These are phyloP conservation scores for Phoma sp. DNA, from an alignment of 2,329 filamentous ascomycete species.

Conservation along the genomic window DNA sequence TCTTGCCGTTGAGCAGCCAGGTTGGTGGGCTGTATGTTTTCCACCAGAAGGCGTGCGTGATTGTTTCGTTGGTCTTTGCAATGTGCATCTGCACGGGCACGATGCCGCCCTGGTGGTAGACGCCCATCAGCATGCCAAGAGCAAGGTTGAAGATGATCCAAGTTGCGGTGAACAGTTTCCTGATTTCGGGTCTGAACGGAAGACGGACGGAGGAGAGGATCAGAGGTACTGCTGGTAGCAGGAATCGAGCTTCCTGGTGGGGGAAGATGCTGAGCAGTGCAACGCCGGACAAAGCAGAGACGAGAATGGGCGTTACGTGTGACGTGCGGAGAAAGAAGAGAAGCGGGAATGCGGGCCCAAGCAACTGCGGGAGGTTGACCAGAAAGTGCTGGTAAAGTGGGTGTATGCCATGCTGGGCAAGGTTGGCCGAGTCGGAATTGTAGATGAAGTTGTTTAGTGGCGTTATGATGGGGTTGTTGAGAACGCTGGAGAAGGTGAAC, in stretches of 20 bases:
- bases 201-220: slow-evolving; percentile 75
- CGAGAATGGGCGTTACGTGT: slow-evolving; percentile 63
- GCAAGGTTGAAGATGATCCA: slow-evolving; percentile 75
- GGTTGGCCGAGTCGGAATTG: slow-evolving; percentile 56
- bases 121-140: slow-evolving; percentile 76
- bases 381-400: slow-evolving; percentile 60
- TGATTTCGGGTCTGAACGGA: slow-evolving; percentile 61
- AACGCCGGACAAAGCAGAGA: slow-evolving; percentile 76
- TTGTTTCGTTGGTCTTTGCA: slow-evolving; percentile 68
- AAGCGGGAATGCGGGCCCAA: slow-evolving; percentile 59
- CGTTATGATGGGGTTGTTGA: slow-evolving; percentile 60
- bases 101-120: slow-evolving; percentile 81
- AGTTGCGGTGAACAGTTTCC: slow-evolving; percentile 56
- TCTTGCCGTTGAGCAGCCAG: slow-evolving; percentile 80
- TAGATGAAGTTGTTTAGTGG: slow-evolving; percentile 61
- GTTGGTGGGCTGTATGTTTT: slow-evolving; percentile 84
- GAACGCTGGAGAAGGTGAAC: slow-evolving; percentile 69
- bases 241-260: slow-evolving; percentile 81
- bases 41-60: slow-evolving; percentile 79
- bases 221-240: slow-evolving; percentile 77
- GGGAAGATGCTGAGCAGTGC: slow-evolving; percentile 74
- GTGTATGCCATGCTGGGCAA: slow-evolving; percentile 60
- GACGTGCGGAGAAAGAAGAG: slow-evolving; percentile 58
- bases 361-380: slow-evolving; percentile 59
- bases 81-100: slow-evolving; percentile 78